Evolutionary conservation across 495 filamentous ascomycete species (phyloP).

Genomic region (Neurospora africana): DNA sequence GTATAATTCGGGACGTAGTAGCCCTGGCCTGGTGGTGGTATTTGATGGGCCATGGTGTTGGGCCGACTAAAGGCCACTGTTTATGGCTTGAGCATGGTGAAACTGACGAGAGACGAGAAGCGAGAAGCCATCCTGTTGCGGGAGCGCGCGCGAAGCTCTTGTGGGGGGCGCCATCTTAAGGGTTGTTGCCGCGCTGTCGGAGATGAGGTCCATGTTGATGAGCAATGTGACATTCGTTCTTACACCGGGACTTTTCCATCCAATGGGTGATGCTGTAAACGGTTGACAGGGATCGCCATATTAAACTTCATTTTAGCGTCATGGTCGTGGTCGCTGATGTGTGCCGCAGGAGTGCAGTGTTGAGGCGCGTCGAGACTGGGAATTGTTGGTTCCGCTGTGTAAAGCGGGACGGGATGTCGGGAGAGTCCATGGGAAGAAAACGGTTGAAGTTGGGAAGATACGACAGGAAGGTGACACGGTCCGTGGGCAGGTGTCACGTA

Average conservation of each 20-base stretch:
- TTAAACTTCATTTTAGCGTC: not conserved
- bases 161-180: not conserved
- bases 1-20: not conserved
- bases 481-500: not conserved
- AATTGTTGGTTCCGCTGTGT: not conserved
- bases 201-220: not conserved
- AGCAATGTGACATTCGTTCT: not conserved
- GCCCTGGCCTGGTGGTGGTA: not conserved
- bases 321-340: not conserved
- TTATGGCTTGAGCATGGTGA: not conserved
- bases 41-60: not conserved
- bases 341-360: not conserved
- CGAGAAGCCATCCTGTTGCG: not conserved
- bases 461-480: not conserved
- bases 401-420: not conserved
- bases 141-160: not conserved
- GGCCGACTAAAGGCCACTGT: not conserved
- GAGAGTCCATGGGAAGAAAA: not conserved
- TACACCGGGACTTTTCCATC: not conserved
- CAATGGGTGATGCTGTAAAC: not conserved
- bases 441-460: not conserved
- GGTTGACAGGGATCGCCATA: not conserved
- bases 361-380: not conserved
- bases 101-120: not conserved
- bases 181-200: not conserved